Percentiles rank a stretch among this genome's conserved stretches.
These are phyloP conservation scores for Massariosphaeria phaeospora DNA, from an alignment of 495 filamentous ascomycete genomes.

Conservation along the genomic window DNA sequence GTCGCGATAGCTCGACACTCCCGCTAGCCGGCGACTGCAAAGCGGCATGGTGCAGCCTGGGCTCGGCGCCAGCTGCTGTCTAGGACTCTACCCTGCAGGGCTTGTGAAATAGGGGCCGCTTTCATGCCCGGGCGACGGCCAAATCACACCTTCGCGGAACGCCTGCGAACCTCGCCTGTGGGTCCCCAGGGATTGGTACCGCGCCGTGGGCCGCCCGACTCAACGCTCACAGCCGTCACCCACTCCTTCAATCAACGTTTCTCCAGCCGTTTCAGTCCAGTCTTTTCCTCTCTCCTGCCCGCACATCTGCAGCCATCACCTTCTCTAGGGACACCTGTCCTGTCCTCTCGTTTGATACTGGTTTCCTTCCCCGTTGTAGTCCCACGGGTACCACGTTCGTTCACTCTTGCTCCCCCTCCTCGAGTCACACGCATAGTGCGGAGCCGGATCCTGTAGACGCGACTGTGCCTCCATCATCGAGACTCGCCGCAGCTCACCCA, in stretches of 20 bases:
- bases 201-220: constrained; percentile 3
- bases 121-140: constrained; percentile 5
- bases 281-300: constrained; percentile 18
- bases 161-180: constrained; percentile 17
- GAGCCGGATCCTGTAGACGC: not conserved
- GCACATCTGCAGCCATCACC: constrained; percentile 20
- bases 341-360: constrained; percentile 30
- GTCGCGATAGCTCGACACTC: constrained; percentile 1
- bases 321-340: constrained; percentile 21
- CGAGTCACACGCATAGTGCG: not conserved
- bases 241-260: constrained; percentile 20
- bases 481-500: not conserved
- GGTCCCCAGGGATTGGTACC: constrained; percentile 9
- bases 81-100: constrained; percentile 14
- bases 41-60: constrained; percentile 8
- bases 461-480: not conserved
- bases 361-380: constrained; percentile 25
- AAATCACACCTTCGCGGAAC: constrained; percentile 15
- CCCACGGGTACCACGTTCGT: constrained; percentile 21
- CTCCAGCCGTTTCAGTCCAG: constrained; percentile 27
- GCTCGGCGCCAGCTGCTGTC: not conserved
- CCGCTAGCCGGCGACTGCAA: constrained; percentile 5
- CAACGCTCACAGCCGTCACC: constrained; percentile 9
- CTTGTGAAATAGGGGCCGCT: constrained; percentile 22
- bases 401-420: not conserved